Evolutionary conservation across 805 yeast genomes (phyloP), one percentile per base, ranked within the genome.

Genomic region (Starmerella lactis-condensi): DNA sequence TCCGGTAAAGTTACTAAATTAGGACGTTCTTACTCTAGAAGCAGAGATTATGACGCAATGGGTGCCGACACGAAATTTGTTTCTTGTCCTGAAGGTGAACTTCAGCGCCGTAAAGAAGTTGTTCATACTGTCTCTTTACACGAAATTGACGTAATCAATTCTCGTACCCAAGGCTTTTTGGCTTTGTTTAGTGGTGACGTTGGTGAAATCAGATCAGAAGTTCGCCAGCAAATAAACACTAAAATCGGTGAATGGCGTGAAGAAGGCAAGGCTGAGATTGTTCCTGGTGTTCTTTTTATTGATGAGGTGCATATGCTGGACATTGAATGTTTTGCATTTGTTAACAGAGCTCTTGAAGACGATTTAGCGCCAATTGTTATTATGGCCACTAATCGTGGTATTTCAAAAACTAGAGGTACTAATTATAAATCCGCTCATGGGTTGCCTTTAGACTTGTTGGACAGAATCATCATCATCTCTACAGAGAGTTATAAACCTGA

Each of bases 251-350:
- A 89, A 58, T 89, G 95, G 93, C 81, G 77, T 48, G 96, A 89
- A 58, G 96, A 89, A 62, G 96, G 98, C 37, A 89, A 89, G 56
- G 98, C 98, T 30, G 61, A 85, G 53, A 81, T 89, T 42, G 81
- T 81, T 25, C 96, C 98, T 10, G 99, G 99, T 46, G 99, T 89
- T 12, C 62, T 89, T 45, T 89, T 89, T 55, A 82, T 89, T 45
- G 99, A 89, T 56, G 99, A 89, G 60, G 95, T 83, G 30, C 93
- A 89, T 58, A 89, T 89, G 96, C 69, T 89, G 41, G 99, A 89
- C 55, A 75, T 89, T 47, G 99, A 89, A 57, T 74, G 93, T 48
- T 89, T 89, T 52, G 77, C 96, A 12, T 89, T 78, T 56, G 68
- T 89, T 45, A 89, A 89, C 60, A 71, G 95, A 44, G 99, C 99